phyloP scores from a whole-genome alignment of 208 protist genomes.

The Plasmodiophora brassicae region DNA sequence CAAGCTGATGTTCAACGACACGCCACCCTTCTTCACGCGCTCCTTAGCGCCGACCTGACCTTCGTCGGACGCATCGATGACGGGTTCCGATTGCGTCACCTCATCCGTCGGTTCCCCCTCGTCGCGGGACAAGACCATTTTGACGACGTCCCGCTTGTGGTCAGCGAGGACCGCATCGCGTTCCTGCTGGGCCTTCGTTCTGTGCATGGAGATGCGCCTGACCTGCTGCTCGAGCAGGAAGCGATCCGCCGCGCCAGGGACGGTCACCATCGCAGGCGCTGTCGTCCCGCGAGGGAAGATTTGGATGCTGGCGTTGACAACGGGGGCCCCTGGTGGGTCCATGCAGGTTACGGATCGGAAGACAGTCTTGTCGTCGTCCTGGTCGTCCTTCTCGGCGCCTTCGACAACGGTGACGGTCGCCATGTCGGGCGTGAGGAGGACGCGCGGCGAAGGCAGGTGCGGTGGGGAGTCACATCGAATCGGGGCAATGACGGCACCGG shows the following conservation, averaged over 20 bases:
- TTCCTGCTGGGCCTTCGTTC: neutral
- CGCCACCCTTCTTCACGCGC: neutral
- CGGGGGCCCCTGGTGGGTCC: neutral
- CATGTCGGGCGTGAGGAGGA: neutral
- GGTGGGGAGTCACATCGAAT: neutral
- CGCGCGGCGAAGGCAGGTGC: neutral
- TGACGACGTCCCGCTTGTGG: neutral
- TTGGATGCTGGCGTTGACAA: neutral
- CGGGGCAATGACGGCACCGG: neutral
- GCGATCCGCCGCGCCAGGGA: neutral
- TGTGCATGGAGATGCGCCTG: neutral
- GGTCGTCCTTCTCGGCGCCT: too few species aligned
- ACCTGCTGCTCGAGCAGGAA: constrained; percentile 23
- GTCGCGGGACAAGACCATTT: neutral
- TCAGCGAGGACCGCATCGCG: too few species aligned
- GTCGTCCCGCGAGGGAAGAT: neutral
- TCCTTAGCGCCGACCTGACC: neutral
- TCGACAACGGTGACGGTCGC: neutral
- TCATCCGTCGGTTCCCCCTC: neutral
- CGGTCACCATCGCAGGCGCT: neutral
- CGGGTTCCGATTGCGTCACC: neutral
- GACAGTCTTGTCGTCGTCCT: too few species aligned
- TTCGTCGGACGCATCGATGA: neutral
- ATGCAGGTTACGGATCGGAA: neutral
- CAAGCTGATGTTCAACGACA: neutral